Evolutionary conservation across 768 basidiomycete genomes (phyloP), one percentile per base, ranked within the genome.

Genomic region (Tylopilus felleus): DNA sequence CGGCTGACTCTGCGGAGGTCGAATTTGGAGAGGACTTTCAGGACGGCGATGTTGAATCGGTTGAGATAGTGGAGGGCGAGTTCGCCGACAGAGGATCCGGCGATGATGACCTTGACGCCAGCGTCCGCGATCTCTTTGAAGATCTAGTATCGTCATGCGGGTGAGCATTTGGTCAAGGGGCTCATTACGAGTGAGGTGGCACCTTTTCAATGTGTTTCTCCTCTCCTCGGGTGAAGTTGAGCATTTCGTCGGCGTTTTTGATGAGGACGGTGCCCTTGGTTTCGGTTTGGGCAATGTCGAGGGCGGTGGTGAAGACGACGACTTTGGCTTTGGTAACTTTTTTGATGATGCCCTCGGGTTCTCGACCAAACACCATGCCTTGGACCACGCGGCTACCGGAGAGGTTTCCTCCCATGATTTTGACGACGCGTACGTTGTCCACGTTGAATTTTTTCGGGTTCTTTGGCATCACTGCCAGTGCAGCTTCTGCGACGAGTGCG

Each of bases 241-340:
- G 80, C 85, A 99, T 90, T 69, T 99, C 96, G 43, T 96, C 88
- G 9, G 94, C 92, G 68, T 83, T 98, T 70, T 94, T 92, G 63
- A 99, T 81, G 44, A 99, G 80, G 12, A 98, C 97, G 8, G 97
- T 99, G 47, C 97, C 97, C 71, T 99, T 99, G 17, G 97, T 99
- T 73, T 99, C 97, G 6, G 97, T 98, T 73, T 98, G 96, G 3
- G 95, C 84, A 52, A 92, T 82, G 67, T 98, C 97, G 55, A 99
- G 78, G 1, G 90, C 88, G 57, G 85, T 90, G 0, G 96, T 98
- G 75, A 88, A 99, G 52, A 99, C 90, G 3, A 90, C 96, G 31
- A 99, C 96, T 73, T 98, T 98, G 43, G 87, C 92, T 63, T 85
- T 87, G 47, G 75, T 76, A 9, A 82, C 85, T 65, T 93, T 93